Conservation (phyloP, 345 rosid species). For the Corymbia maculata region DNA sequence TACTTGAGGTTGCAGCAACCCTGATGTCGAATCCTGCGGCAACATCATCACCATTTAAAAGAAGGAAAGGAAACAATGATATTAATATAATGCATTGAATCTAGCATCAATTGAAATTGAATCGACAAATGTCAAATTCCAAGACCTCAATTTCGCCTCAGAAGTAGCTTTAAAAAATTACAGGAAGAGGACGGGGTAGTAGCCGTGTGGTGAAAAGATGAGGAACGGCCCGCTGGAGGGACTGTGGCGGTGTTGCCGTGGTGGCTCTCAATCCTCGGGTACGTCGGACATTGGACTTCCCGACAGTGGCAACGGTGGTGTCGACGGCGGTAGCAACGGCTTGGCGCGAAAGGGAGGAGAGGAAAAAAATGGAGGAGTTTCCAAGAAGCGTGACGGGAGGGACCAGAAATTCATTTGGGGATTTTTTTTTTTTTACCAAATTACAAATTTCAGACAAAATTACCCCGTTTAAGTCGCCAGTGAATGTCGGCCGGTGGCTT, state of each 20-base stretch:
- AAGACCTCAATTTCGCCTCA: not conserved
- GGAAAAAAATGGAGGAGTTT: constrained; percentile 6
- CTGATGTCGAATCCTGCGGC: too few species aligned
- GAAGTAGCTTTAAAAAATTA: constrained; percentile 4
- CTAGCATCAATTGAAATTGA: not conserved
- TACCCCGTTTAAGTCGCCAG: not conserved
- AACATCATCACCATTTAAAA: too few species aligned
- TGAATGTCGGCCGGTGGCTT: not conserved
- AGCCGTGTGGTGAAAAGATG: constrained; percentile 23
- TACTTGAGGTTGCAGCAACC: constrained; percentile 12
- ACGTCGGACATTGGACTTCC: constrained; percentile 39
- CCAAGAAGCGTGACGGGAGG: constrained; percentile 39
- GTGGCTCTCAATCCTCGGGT: constrained; percentile 50
- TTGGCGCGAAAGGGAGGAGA: not conserved
- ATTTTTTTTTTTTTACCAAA: too few species aligned
- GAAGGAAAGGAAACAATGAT: too few species aligned
- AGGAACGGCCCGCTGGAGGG: constrained; percentile 31
- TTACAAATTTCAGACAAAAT: too few species aligned
- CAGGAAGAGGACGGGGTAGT: constrained; percentile 26
- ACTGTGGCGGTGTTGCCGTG: constrained; percentile 14
- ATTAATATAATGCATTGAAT: constrained; percentile 2
- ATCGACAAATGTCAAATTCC: not conserved
- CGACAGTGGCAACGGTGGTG: constrained; percentile 1
- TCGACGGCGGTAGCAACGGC: constrained; percentile 5
- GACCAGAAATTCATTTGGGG: not conserved